Evolutionary conservation across 192 early-diverging fungal species (phyloP), one percentile per base, ranked within the genome.

Genomic region (Thamnidium elegans): DNA sequence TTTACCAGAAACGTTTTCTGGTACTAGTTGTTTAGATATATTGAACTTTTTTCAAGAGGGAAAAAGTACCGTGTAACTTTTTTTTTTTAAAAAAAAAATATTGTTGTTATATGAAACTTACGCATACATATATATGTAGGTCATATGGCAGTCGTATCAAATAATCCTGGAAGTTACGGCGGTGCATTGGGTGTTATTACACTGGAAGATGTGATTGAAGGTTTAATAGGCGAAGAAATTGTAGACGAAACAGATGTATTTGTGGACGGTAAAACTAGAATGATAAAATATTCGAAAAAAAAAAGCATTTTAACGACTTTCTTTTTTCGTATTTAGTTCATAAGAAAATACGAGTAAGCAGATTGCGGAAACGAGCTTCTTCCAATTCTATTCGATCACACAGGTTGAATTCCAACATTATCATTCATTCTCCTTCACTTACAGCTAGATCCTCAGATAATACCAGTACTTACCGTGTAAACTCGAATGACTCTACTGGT

Each of bases 41-140:
- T 74, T 92, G 50, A 92, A 92, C 70, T 88, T 88, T 51, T 92
- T 92, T 75, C 90, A 92, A 62, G 89, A 89, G 65, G 90, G 90
- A 19, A 82, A 88, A 60, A 88, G 87, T 62, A 71, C 64, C 26
- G 44, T 30, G 30, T 64, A 36, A 55, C 34, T 44, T 31, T 23
- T 44, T 53, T n/a, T n/a, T n/a, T n/a, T n/a, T n/a, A n/a, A n/a
- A n/a, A n/a, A n/a, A n/a, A n/a, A n/a, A n/a, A n/a, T n/a, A n/a
- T n/a, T n/a, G n/a, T n/a, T n/a, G n/a, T n/a, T 15, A 30, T 53
- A 23, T 30, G 31, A 15, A 8, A 17, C 31, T 66, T 17, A 42
- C 26, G 20, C 30, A 26, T 31, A 31, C 17, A 21, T 58, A 8
- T 43, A 19, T 47, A 19, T 47, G 13, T 68, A 76, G 74, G 74